Conservation (phyloP, 208 protist species). For the Acanthamoeba healyi region DNA sequence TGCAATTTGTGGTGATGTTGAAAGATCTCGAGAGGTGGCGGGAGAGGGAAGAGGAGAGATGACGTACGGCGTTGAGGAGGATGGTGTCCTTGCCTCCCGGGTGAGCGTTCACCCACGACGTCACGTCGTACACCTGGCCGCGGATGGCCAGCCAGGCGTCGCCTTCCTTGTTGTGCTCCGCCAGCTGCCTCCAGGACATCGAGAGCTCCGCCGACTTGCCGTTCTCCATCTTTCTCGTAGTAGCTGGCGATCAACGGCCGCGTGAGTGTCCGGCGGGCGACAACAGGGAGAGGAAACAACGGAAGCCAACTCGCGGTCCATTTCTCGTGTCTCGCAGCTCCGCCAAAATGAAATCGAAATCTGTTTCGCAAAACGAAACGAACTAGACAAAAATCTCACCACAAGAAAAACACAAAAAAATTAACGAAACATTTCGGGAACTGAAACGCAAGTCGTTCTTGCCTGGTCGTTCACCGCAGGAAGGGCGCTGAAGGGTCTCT, state of each 20-base stretch:
- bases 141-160: constrained; percentile 45
- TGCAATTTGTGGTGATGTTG: not conserved
- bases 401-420: no score
- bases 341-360: no score
- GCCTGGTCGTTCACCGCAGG: not conserved
- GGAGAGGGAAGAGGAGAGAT: no score
- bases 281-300: not conserved
- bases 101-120: constrained; percentile 49
- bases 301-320: no score
- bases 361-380: no score
- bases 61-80: constrained; percentile 44
- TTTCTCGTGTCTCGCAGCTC: no score
- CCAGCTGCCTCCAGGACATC: constrained; percentile 61
- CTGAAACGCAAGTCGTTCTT: no score
- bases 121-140: constrained; percentile 59
- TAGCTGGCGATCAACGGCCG: no score
- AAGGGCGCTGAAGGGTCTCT: not conserved
- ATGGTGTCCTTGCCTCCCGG: constrained; percentile 50
- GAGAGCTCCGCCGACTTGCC: not conserved
- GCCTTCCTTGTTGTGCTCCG: constrained; percentile 52
- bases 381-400: no score
- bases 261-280: no score
- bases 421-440: not conserved
- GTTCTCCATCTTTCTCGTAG: not conserved
- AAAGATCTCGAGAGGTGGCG: not conserved